Percentiles rank a stretch among this genome's conserved stretches.
phyloP scores from a whole-genome alignment of 169 alveolate species.

The Eimeria nieschulzi region DNA sequence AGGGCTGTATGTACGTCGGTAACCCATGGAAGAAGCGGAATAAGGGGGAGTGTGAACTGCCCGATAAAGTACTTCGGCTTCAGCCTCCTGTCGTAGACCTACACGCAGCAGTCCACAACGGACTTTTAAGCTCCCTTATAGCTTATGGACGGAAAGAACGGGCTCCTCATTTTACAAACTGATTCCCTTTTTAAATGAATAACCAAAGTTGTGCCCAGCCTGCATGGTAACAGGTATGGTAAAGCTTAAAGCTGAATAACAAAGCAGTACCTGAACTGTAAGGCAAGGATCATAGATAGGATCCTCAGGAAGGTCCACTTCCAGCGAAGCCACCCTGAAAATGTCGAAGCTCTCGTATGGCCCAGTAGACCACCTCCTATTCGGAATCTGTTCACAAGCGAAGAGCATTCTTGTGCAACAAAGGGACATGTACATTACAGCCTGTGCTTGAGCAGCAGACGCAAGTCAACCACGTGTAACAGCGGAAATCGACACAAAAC shows the following conservation, averaged over 20 bases:
- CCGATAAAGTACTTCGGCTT: conserved; percentile 85
- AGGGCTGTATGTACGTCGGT: conserved; percentile 82
- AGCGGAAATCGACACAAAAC: neutral
- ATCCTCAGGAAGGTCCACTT: conserved; percentile 87
- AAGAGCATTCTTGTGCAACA: no score
- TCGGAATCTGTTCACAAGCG: conserved; percentile 73
- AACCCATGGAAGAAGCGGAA: conserved; percentile 86
- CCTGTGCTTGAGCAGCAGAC: no score
- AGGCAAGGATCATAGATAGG: conserved; percentile 90
- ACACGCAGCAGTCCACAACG: neutral
- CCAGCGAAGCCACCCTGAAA: conserved; percentile 83
- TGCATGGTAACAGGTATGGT: no score
- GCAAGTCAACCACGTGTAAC: no score
- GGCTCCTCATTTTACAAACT: no score
- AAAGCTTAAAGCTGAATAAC: no score
- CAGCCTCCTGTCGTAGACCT: conserved; percentile 81
- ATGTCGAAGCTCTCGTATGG: conserved; percentile 87
- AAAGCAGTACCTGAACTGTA: conserved; percentile 77
- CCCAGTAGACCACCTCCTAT: conserved; percentile 82
- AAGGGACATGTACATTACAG: no score
- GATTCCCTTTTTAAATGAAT: no score
- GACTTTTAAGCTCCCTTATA: no score
- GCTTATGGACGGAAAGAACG: no score
- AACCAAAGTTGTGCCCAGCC: no score
- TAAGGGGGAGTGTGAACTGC: conserved; percentile 82